Evolutionary conservation across 169 alveolate species (phyloP).

Genomic region (Cryptosporidium sp.): DNA sequence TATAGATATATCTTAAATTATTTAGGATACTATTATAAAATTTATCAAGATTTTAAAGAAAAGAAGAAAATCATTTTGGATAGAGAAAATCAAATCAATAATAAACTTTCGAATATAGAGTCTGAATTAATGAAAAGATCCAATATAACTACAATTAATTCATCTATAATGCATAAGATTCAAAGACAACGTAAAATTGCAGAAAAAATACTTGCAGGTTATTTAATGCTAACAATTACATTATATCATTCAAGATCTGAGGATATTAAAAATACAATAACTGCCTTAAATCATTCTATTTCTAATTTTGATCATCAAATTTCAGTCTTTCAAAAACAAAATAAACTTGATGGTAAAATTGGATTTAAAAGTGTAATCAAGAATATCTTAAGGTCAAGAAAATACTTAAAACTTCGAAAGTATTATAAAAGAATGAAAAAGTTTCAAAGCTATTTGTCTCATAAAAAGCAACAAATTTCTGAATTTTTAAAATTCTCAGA

Average conservation of each 20-base stretch:
- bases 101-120: conserved; percentile 1
- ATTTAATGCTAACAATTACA: conserved; percentile 2
- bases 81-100: not conserved
- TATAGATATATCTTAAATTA: conserved; percentile 7
- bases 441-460: conserved; percentile 21
- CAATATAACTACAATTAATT: not conserved
- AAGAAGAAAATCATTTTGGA: conserved; percentile 21
- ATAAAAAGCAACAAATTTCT: conserved; percentile 8
- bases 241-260: conserved; percentile 31
- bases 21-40: conserved; percentile 17
- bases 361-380: conserved; percentile 10
- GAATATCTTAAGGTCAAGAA: conserved; percentile 13
- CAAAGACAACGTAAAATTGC: conserved; percentile 50
- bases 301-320: conserved; percentile 26
- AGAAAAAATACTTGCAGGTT: conserved; percentile 31
- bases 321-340: conserved; percentile 22
- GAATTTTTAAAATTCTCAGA: conserved; percentile 46
- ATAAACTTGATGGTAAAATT: conserved; percentile 11
- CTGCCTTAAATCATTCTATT: conserved; percentile 27
- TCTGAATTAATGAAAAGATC: conserved; percentile 2
- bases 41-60: conserved; percentile 19
- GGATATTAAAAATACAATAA: not conserved
- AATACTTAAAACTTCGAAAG: conserved; percentile 6
- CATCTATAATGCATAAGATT: conserved; percentile 21
- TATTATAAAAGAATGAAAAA: conserved; percentile 56